phyloP scores from a whole-genome alignment of 208 protist species.

The Crithidia brevicula region DNA sequence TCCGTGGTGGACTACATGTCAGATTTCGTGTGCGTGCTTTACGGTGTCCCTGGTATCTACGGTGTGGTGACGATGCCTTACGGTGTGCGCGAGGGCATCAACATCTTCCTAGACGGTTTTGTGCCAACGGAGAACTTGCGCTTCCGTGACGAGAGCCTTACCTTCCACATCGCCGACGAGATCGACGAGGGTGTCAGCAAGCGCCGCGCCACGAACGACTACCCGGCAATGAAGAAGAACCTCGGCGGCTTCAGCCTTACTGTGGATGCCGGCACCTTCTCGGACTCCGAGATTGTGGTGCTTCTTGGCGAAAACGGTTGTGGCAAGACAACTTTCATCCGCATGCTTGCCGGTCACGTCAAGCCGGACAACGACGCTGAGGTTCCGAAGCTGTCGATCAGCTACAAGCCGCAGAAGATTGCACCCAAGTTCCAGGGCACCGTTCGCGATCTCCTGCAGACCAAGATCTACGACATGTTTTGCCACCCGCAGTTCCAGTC shows the following conservation, averaged over 20 bases:
- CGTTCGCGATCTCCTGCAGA: conserved; percentile 96
- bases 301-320: conserved; percentile 99
- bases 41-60: conserved; percentile 99
- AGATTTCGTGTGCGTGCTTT: conserved; percentile 99
- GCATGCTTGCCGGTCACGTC: conserved; percentile 97
- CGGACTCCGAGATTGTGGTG: conserved; percentile 99
- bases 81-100: conserved; percentile 99
- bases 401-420: conserved; percentile 99
- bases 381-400: conserved; percentile 97
- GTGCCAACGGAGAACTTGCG: conserved; percentile 99
- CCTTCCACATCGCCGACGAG: conserved; percentile 94
- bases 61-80: conserved; percentile 99
- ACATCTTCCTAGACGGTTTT: conserved; percentile 99
- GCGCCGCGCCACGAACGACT: conserved; percentile 82
- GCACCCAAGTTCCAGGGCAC: conserved; percentile 98
- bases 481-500: conserved; percentile 98
- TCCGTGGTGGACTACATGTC: conserved; percentile 99
- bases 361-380: conserved; percentile 86
- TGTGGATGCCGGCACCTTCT: conserved; percentile 96
- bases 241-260: conserved; percentile 95
- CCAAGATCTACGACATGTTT: conserved; percentile 97
- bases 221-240: conserved; percentile 98
- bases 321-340: conserved; percentile 99
- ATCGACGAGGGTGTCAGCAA: conserved; percentile 82
- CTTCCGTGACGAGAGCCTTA: conserved; percentile 98